Base-by-base conservation (phyloP, 2,329 filamentous ascomycete genomes). In the Penicillium occitanis region DNA sequence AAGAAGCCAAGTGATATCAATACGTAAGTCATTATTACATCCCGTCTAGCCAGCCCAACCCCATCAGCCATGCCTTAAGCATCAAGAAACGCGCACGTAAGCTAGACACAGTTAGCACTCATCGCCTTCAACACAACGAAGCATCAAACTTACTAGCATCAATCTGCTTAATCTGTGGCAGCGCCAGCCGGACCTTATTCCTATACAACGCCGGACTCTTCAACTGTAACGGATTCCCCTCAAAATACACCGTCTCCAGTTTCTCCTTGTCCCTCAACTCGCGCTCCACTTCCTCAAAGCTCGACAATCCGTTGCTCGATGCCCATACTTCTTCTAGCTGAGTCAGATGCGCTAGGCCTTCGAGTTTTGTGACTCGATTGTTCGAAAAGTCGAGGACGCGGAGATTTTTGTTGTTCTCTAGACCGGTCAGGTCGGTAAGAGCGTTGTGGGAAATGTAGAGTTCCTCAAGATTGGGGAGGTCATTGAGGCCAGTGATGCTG, bases 401-500 rank as follows among this genome's bases (percentile, higher is more conserved):
- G 46, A 99, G 85, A 55, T 87, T 86, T 2, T 81, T 77, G 74
- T 89, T 90, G 66, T 81, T 76, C 72, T 90, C 87, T 2, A 98
- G 83, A 0, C 93, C 93, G 1, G 87, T 85, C 11, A 98, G 84
- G 1, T 88, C 87, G 19, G 88, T 89, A 57, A 99, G 84, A n/a
- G 90, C 87, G 77, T 99, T 99, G 83, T 99, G 92, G 5, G 93
- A 96, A 70, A 98, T 90, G 80, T 99, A 97, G 13, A 99, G 85
- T 79, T 99, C 95, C 78, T 97, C 92, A 0, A 99, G 88, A 60
- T 88, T 87, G 4, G 87, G 85, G 1, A 94, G 87, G 10, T 87
- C 83, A n/a, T 86, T 85, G 19, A 99, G 86, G 2, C 92, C 92
- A 11, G 87, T 84, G 17, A 99, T 86, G 69, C 88, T 86, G 66